Evolutionary conservation across 768 basidiomycete species (phyloP), one percentile per base, ranked within the genome.

Genomic region (Rhodotorula taiwanensis): DNA sequence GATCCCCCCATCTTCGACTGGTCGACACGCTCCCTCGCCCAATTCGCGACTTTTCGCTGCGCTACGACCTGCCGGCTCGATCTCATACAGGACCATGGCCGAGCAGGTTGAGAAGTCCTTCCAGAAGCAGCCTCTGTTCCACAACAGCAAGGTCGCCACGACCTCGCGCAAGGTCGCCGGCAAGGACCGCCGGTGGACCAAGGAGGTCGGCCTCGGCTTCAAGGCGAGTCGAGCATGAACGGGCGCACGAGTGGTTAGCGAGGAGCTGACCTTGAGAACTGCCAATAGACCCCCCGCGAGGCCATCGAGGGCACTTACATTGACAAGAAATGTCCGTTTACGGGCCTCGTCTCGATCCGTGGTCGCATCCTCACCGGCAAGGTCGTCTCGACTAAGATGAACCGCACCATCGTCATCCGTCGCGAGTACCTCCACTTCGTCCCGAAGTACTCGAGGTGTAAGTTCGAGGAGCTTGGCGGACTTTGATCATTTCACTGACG

Each of bases 301-400:
- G 95, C 95, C 58, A 89, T 98, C 76, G 89, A 83, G 59, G 95
- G 92, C 75, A 88, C 89, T 70, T 99, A 98, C 81, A 67, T 66
- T 91, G 95, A 99, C 84, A 98, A 98, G 83, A 99, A 99, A 80
- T 99, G 95, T 81, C 95, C 95, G 31, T 99, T 97, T 83, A 93
- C 90, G 70, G 89, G 94, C 70, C 81, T 91, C 71, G 81, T 99
- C 74, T 98, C 95, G 60, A 99, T 99, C 77, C 94, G 95, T 76
- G 95, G 95, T 59, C 93, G 95, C 74, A 99, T 99, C 79, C 81
- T 99, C 67, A 94, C 92, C 53, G 95, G 95, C 77, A 89, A 89
- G 78, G 94, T 99, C 67, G 81, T 97, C 66, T 98, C 94, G 56
- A 95, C 93, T 51, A 99, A 99, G 83, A 98, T 99, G 95, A 94